Conservation (phyloP, 139 green algal genomes). For the Pseudopediastrum boryanum region DNA sequence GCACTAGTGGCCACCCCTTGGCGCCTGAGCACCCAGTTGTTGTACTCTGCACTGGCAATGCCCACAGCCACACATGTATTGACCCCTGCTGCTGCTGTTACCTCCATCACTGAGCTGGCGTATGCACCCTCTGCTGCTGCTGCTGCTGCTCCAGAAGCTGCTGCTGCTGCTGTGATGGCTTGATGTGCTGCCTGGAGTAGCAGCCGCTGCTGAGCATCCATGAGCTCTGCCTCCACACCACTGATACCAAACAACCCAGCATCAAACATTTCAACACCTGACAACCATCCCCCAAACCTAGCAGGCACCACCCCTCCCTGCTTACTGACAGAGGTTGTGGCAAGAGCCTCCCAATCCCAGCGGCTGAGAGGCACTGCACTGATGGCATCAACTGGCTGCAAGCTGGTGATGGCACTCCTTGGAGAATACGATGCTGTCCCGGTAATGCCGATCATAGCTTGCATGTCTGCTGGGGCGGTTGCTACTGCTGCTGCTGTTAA, state of each 20-base stretch:
- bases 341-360: conserved; percentile 45
- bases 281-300: conserved; percentile 76
- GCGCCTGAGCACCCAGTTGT: conserved; percentile 61
- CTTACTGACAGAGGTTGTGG: not conserved
- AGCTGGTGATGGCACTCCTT: conserved; percentile 8
- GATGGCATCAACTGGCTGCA: conserved; percentile 46
- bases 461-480: not conserved
- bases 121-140: not conserved
- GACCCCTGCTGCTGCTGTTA: not conserved
- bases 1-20: conserved; percentile 45
- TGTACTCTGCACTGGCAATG: conserved; percentile 86
- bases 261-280: conserved; percentile 74
- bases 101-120: not conserved
- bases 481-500: not conserved
- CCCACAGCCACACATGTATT: conserved; percentile 64
- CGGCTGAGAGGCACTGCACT: conserved; percentile 37
- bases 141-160: not conserved
- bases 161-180: conserved; percentile 17
- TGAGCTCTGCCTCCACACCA: conserved; percentile 71
- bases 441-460: conserved; percentile 16
- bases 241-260: conserved; percentile 69
- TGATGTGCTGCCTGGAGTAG: conserved; percentile 59
- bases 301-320: conserved; percentile 39
- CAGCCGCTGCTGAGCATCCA: conserved; percentile 89
- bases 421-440: conserved; percentile 13